Evolutionary conservation across 1,139 yeast species (phyloP), one percentile per base, ranked within the genome.

Genomic region (Geotrichum histeridarum): DNA sequence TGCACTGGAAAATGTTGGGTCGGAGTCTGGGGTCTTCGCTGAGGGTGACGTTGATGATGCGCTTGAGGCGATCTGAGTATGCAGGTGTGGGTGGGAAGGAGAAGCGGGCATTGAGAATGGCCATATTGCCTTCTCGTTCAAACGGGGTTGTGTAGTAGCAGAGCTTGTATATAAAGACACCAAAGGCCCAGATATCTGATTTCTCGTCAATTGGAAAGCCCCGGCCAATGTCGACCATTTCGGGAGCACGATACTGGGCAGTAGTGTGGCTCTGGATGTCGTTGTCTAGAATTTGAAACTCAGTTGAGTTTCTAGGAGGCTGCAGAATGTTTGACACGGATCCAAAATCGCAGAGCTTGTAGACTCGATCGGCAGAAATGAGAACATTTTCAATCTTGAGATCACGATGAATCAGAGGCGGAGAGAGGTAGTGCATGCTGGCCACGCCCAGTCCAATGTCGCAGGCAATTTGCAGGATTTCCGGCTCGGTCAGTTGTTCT

Each of bases 241-340:
- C 99, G 0, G 99, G 99, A 1, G 96, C 79, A 61, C 99, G 77
- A 70, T 93, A 93, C 69, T 93, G 99, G n/a, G 97, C 96, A 1
- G 99, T 93, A 0, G 99, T 93, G 69, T 93, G 94, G 59, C 84
- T 84, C 75, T 87, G 82, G 56, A 93, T 81, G 66, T 93, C 97
- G 61, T 87, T 88, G 60, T 86, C 87, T 47, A 91, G 71, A 14
- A 78, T 72, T 53, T 83, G 83, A 62, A 84, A 76, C 64, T 86
- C 95, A 56, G 80, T 82, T 8, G 81, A 77, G 58, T 77, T 80
- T 55, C 77, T 73, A 1, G 96, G 94, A 3, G 86, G 82, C 43
- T 80, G 78, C 61, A 80, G 72, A 56, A 81, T 83, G 17, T 79
- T 80, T 27, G 91, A 85, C 0, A 96, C 87, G 1, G 97, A 89